Evolutionary conservation across 2,329 filamentous ascomycete species (phyloP).

Genomic region (Sphaerulina musiva): DNA sequence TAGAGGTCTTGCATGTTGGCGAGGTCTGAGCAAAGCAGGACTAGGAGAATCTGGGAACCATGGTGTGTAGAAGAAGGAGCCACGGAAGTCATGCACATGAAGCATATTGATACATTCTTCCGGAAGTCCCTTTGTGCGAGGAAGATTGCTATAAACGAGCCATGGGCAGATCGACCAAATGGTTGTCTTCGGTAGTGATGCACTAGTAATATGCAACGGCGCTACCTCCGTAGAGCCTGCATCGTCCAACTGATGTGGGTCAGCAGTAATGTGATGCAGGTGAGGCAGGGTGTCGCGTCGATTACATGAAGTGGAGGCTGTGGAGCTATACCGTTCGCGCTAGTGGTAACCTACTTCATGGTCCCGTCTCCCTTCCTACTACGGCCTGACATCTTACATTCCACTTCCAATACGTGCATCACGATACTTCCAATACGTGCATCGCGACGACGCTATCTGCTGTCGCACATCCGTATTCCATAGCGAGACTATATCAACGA

Average conservation of each 20-base stretch:
- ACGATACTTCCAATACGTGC: too few relatives aligned
- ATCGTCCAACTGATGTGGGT: too few relatives aligned
- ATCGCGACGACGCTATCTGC: too few relatives aligned
- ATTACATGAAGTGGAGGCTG: neutral
- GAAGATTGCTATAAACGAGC: neutral
- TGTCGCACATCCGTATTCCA: too few relatives aligned
- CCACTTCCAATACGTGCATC: too few relatives aligned
- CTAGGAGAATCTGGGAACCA: neutral
- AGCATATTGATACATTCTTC: neutral
- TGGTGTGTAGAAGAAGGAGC: neutral
- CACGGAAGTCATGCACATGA: neutral
- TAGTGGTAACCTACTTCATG: neutral
- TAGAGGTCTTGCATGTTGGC: conserved; percentile 5
- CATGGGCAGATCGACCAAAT: neutral
- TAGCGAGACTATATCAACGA: neutral
- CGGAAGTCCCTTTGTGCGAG: neutral
- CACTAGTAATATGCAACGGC: neutral
- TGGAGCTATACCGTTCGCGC: neutral
- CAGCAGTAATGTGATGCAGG: neutral
- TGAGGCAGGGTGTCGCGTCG: too few relatives aligned
- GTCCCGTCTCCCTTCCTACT: too few relatives aligned
- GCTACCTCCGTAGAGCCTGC: too few relatives aligned
- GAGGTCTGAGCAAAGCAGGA: neutral
- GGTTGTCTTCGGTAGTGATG: too few relatives aligned
- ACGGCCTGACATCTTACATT: too few relatives aligned